Evolutionary conservation across 495 filamentous ascomycete species (phyloP), one percentile per base, ranked within the genome.

Genomic region (Massariosphaeria phaeospora): DNA sequence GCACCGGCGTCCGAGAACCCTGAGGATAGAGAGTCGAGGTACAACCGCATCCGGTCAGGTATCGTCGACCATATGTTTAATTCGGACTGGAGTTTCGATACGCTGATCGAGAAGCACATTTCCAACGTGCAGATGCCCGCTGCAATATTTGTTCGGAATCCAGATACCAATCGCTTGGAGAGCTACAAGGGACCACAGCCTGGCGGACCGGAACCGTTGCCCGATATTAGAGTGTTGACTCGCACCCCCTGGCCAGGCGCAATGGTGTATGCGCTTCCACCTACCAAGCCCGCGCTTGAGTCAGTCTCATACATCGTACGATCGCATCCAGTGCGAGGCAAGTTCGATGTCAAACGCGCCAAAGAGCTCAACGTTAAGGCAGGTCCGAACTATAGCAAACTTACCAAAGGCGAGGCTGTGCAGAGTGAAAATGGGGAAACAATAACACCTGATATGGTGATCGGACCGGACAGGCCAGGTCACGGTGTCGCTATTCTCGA

Each of bases 261-360:
- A 7, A 64, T 76, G 46, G 69, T 88, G 12, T 66, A 77, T 1
- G 68, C 56, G 10, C 74, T 96, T 0, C 91, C 91, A 4, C 69
- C 72, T 3, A 86, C 89, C 0, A 69, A 71, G 29, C 82, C 80
- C 11, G 79, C 79, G 2, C 66, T 67, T 11, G 80, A 84, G 30
- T 82, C 91, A 10, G 70, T 95, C 44, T 95, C 83, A 39, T 99
- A 97, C 66, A 82, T 99, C 61, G 74, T 95, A 48, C 84, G 84
- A 41, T 81, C 74, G 26, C 82, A 91, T 52, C 74, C 79, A 36
- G 74, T 84, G 30, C 79, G 91, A 23, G 93, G 93, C 12, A 91
- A 84, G 63, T 96, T 99, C 65, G 72, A 84, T 21, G 66, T 76
- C 3, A 52, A 73, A n/a, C 78, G 72, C 54, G 94, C 91, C 0